Conservation (phyloP, 495 filamentous ascomycete genomes). For the Hypoxylon perforatum region DNA sequence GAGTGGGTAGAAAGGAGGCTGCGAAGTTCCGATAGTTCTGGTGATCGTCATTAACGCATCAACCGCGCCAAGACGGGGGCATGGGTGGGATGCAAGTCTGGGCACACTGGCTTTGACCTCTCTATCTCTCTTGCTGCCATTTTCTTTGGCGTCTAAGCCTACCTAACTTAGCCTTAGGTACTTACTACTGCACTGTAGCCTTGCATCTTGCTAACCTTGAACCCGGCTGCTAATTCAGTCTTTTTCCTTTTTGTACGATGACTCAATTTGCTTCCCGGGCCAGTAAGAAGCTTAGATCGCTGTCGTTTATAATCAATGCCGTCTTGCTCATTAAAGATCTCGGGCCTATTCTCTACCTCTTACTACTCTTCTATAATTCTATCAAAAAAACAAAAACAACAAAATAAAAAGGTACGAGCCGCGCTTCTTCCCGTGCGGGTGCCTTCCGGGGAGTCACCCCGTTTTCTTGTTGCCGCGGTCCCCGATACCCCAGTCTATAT, state of each 20-base stretch:
- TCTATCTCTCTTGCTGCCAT: neutral
- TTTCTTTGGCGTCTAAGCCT: neutral
- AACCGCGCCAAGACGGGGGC: slow-evolving; percentile 37
- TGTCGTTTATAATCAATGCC: slow-evolving; percentile 8
- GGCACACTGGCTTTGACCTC: slow-evolving; percentile 13
- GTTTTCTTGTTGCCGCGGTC: neutral
- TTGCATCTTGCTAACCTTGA: too few species aligned
- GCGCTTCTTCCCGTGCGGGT: neutral
- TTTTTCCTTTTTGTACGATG: neutral
- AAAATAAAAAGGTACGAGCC: too few species aligned
- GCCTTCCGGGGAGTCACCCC: neutral
- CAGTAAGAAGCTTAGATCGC: neutral
- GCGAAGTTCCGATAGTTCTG: slow-evolving; percentile 48
- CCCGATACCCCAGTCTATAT: slow-evolving; percentile 36
- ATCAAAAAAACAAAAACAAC: too few species aligned
- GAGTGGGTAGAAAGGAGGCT: slow-evolving; percentile 31
- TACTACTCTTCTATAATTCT: neutral
- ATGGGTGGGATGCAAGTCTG: slow-evolving; percentile 15
- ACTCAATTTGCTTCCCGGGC: neutral
- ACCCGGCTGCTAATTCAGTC: too few species aligned
- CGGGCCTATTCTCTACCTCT: too few species aligned
- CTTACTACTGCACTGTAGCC: too few species aligned
- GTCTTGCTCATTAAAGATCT: neutral
- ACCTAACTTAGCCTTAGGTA: neutral
- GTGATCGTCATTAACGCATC: slow-evolving; percentile 48